Evolutionary conservation across 371 early-diverging fungal species (phyloP), one percentile per base, ranked within the genome.

Genomic region (Rhizopus arrhizus): DNA sequence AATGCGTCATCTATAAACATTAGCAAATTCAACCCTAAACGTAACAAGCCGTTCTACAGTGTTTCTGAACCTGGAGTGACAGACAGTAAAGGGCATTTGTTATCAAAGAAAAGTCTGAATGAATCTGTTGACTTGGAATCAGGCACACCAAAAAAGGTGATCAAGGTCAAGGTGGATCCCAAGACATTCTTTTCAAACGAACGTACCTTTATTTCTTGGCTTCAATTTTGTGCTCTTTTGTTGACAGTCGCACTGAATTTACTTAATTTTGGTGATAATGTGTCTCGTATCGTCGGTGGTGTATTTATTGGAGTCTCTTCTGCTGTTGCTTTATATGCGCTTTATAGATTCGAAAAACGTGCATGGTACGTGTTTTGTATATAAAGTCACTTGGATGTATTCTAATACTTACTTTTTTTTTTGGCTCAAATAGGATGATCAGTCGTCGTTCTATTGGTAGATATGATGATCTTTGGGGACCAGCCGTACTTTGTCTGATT

Each of bases 121-220:
- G 63, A 67, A 11, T 28, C 57, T 10, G 33, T 58, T 10, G 63
- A 59, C 52, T 15, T 68, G 34, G 63, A 63, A 42, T 36, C 50
- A 7, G 62, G 57, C 11, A 53, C 55, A 41, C 35, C 43, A 16
- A 41, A 57, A 15, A 50, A 41, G 49, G 29, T 16, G 29, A 56
- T 64, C 49, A 70, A 69, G 12, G 92, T 95, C 36, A 86, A 96
- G 31, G 90, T 98, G 0, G 99, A 99, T 63, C 99, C 99, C 51
- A 99, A 99, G 78, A 97, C 96, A 22, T 99, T 92, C 78, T 99
- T 99, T 85, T 99, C 99, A 43, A 99, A 99, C 73, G 99, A 99
- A 77, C 87, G 99, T 59, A 99, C 99, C 1, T 99, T 99, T 78
- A 82, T 99, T 53, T 89, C 95, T 15, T 92, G 92, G 92, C 75